A percentile compares a stretch with the other conserved stretches of the same genome.
Evolutionary conservation across 106 monocot species (phyloP).

Genomic region (Dactylorhiza incarnata): DNA sequence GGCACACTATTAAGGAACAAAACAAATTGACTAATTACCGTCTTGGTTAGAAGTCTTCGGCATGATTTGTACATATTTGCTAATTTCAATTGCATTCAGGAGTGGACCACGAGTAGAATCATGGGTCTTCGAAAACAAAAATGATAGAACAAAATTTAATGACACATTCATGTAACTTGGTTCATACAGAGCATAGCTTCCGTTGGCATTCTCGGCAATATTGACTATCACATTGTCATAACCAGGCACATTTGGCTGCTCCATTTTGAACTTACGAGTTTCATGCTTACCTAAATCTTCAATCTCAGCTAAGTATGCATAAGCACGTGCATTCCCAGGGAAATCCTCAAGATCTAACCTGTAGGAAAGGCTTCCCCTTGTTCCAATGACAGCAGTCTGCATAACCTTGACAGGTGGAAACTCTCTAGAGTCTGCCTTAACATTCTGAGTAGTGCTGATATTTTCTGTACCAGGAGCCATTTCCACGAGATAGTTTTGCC

Average conservation of each 20-base stretch:
- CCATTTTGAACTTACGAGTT: constrained; percentile 32
- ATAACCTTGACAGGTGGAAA: constrained; percentile 48
- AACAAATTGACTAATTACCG: constrained; percentile 17
- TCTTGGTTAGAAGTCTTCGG: constrained; percentile 24
- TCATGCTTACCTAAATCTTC: constrained; percentile 42
- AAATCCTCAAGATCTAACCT: constrained; percentile 43
- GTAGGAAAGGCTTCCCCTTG: constrained; percentile 30
- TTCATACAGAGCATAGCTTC: constrained; percentile 44
- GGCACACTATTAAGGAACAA: background rate
- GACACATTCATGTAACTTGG: constrained; percentile 44
- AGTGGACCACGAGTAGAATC: constrained; percentile 47
- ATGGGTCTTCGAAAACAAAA: constrained; percentile 26
- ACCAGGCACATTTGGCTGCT: constrained; percentile 21
- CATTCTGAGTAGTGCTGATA: constrained; percentile 26
- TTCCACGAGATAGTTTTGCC: constrained; percentile 45
- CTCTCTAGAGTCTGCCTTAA: constrained; percentile 18
- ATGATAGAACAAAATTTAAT: constrained; percentile 39
- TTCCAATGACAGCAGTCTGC: constrained; percentile 50
- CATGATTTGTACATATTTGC: constrained; percentile 37
- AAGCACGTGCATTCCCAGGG: constrained; percentile 46
- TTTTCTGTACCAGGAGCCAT: constrained; percentile 47
- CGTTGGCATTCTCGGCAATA: constrained; percentile 48
- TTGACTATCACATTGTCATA: constrained; percentile 29
- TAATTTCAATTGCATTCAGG: constrained; percentile 44
- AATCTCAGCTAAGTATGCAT: constrained; percentile 46